phyloP scores from a whole-genome alignment of 2,329 filamentous ascomycete genomes.

The Fusarium citri region DNA sequence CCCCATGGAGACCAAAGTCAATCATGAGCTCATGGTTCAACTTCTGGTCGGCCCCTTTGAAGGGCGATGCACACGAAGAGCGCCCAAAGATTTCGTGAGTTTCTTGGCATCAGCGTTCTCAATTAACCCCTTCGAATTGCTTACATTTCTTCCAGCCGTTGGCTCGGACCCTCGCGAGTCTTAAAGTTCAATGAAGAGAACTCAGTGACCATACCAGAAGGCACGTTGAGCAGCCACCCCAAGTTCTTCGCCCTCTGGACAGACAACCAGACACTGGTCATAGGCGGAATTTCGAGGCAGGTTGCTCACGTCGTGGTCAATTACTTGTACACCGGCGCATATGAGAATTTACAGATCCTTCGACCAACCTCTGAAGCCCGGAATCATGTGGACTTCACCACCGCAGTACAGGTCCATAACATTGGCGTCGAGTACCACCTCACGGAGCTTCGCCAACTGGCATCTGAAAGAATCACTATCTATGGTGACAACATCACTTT shows the following conservation, averaged over 20 bases:
- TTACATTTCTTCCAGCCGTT: neutral
- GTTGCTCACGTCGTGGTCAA: neutral
- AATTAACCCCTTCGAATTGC: too few relatives aligned
- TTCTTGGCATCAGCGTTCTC: too few relatives aligned
- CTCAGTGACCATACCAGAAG: neutral
- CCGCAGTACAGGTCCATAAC: neutral
- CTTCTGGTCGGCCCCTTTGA: neutral
- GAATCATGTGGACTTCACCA: neutral
- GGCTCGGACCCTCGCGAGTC: neutral
- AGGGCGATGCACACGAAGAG: neutral
- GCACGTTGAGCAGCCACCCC: neutral
- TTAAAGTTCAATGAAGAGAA: neutral
- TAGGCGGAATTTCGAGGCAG: neutral
- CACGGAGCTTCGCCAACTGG: neutral
- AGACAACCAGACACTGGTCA: neutral
- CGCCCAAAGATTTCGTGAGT: neutral
- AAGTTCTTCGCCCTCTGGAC: neutral
- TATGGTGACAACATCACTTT: neutral
- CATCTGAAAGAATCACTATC: neutral
- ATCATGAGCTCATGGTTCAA: neutral
- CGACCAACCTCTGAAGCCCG: neutral
- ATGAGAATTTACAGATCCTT: neutral
- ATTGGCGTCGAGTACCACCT: neutral
- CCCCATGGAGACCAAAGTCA: too few relatives aligned
- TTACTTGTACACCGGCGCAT: neutral